Conservation (phyloP, 2,329 filamentous ascomycete species). For the Exophiala spinifera region DNA sequence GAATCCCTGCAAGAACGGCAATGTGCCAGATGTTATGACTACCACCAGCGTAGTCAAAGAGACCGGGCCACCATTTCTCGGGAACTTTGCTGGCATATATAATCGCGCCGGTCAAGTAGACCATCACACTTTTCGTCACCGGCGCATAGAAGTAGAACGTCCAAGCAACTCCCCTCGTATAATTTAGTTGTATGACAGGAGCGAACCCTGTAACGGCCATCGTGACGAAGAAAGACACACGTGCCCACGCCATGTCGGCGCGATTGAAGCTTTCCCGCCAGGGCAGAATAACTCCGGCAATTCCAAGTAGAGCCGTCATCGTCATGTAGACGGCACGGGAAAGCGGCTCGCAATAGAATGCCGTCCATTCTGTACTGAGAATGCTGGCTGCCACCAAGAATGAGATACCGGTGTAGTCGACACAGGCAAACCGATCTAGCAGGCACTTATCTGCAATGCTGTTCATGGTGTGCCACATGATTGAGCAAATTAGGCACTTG, state of each 20-base stretch:
- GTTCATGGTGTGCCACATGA: slow-evolving; percentile 98
- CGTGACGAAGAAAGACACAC: slow-evolving; percentile 86
- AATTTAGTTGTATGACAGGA: slow-evolving; percentile 77
- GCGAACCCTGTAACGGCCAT: slow-evolving; percentile 85
- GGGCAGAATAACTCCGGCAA: slow-evolving; percentile 84
- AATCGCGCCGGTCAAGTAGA: slow-evolving; percentile 80
- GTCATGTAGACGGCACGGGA: slow-evolving; percentile 84
- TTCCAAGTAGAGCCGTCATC: slow-evolving; percentile 73
- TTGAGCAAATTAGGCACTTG: slow-evolving; percentile 92
- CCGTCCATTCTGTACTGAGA: slow-evolving; percentile 97
- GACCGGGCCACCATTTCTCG: slow-evolving; percentile 86
- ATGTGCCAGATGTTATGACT: slow-evolving; percentile 98
- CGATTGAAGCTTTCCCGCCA: slow-evolving; percentile 97
- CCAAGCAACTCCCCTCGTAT: slow-evolving; percentile 73
- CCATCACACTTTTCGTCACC: slow-evolving; percentile 77
- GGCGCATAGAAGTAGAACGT: slow-evolving; percentile 87
- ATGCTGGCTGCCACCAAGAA: slow-evolving; percentile 92
- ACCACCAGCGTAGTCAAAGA: slow-evolving; percentile 92
- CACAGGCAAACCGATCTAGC: slow-evolving; percentile 92
- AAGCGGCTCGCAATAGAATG: slow-evolving; percentile 93
- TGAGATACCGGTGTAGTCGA: slow-evolving; percentile 97
- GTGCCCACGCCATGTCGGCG: slow-evolving; percentile 84
- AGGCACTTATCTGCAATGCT: slow-evolving; percentile 85
- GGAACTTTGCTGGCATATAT: slow-evolving; percentile 91
- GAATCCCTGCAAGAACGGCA: slow-evolving; percentile 86